Conservation (phyloP, 805 yeast genomes). For the Wickerhamiella brachini region DNA sequence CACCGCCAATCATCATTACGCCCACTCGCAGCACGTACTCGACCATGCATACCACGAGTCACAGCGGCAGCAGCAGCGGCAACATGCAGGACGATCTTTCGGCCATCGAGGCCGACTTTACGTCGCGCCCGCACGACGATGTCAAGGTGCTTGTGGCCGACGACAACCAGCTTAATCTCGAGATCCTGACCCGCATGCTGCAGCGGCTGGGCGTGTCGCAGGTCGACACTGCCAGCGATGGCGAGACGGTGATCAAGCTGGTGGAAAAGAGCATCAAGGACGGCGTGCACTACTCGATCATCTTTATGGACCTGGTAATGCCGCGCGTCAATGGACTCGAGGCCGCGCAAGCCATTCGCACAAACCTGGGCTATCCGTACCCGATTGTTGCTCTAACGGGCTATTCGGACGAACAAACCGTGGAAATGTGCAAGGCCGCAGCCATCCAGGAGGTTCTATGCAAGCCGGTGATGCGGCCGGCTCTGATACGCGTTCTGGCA, state of each 20-base stretch:
- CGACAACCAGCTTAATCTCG: conserved; percentile 81
- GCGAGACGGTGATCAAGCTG: conserved; percentile 67
- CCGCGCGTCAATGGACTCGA: conserved; percentile 20
- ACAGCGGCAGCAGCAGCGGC: neutral
- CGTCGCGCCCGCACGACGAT: neutral
- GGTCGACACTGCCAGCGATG: conserved; percentile 72
- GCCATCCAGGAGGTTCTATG: conserved; percentile 84
- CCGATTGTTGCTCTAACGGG: conserved; percentile 92
- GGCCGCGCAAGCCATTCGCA: conserved; percentile 37
- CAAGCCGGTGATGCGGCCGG: conserved; percentile 70
- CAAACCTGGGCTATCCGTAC: conserved; percentile 43
- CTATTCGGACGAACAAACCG: conserved; percentile 78
- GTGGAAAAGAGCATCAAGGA: conserved; percentile 35
- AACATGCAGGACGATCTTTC: neutral
- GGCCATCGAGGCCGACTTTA: neutral
- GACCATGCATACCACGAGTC: neutral
- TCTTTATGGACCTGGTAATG: conserved; percentile 23
- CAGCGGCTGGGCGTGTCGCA: conserved; percentile 58
- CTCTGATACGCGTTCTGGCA: conserved; percentile 41
- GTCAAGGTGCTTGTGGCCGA: conserved; percentile 69
- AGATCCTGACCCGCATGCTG: conserved; percentile 75
- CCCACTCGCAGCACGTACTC: neutral
- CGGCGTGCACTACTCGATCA: conserved; percentile 25
- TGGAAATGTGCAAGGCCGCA: conserved; percentile 57
- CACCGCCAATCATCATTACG: neutral